A percentile compares a stretch with the other conserved stretches of the same genome.
phyloP scores from a whole-genome alignment of 164 flowering plant genomes.

The Berberis thunbergii region DNA sequence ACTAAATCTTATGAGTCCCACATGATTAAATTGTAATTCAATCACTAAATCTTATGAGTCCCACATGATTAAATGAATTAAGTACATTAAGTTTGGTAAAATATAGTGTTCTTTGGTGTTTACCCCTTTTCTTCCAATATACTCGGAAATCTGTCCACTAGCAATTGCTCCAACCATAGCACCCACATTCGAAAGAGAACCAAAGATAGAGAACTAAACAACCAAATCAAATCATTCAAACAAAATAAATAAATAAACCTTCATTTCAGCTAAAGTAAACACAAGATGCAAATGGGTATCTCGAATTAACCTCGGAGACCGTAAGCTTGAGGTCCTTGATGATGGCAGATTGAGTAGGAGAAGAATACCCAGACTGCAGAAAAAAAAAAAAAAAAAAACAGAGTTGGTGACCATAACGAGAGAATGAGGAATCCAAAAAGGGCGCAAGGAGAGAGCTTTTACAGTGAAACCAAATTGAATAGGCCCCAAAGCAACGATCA shows the following conservation, averaged over 20 bases:
- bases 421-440: background rate
- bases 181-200: slow-evolving; percentile 61
- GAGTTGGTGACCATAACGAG: background rate
- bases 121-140: slow-evolving; percentile 64
- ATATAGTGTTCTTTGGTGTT: no score
- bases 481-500: slow-evolving; percentile 78
- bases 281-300: background rate
- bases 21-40: background rate
- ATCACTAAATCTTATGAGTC: background rate
- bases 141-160: slow-evolving; percentile 63
- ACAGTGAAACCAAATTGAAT: slow-evolving; percentile 92
- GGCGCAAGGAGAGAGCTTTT: background rate
- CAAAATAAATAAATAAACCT: background rate
- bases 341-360: slow-evolving; percentile 51
- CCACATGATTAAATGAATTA: background rate
- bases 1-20: background rate
- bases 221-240: background rate
- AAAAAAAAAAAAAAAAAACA: background rate
- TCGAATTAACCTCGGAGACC: slow-evolving; percentile 37
- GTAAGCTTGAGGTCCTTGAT: slow-evolving; percentile 40
- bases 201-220: slow-evolving; percentile 46
- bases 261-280: background rate
- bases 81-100: background rate
- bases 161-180: slow-evolving; percentile 76
- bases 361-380: slow-evolving; percentile 46